Percentiles rank a stretch among this genome's conserved stretches.
Evolutionary conservation across 2,329 filamentous ascomycete genomes (phyloP).

Genomic region (Aspergillus alliaceus): DNA sequence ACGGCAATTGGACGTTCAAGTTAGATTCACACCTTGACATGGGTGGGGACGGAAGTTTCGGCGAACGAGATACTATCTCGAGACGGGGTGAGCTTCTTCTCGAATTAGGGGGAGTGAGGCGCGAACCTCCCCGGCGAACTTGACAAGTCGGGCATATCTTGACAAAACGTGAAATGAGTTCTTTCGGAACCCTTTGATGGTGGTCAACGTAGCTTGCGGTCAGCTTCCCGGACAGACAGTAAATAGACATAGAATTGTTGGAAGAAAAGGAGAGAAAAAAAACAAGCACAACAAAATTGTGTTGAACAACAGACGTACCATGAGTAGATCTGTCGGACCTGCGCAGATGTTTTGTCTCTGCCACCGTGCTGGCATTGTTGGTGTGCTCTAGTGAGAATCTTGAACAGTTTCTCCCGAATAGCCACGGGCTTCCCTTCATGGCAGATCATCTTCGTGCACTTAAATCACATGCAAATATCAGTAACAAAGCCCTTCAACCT

Average conservation of each 20-base stretch:
- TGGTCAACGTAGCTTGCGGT: neutral
- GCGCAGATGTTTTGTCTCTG: slow-evolving; percentile 54
- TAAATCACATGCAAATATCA: slow-evolving; percentile 4
- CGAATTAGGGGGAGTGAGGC: slow-evolving; percentile 42
- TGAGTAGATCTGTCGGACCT: slow-evolving; percentile 51
- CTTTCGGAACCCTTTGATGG: slow-evolving; percentile 49
- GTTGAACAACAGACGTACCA: slow-evolving; percentile 37
- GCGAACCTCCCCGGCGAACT: slow-evolving; percentile 45
- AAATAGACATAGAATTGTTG: neutral
- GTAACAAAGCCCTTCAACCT: neutral
- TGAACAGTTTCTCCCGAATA: slow-evolving; percentile 53
- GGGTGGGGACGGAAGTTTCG: slow-evolving; percentile 39
- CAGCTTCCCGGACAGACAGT: neutral
- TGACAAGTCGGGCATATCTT: slow-evolving; percentile 53
- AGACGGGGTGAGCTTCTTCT: slow-evolving; percentile 39
- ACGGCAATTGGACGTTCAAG: slow-evolving; percentile 25
- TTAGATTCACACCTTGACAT: slow-evolving; percentile 37
- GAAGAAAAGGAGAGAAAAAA: too few species aligned
- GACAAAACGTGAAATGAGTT: slow-evolving; percentile 53
- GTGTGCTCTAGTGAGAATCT: slow-evolving; percentile 52
- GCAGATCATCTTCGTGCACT: slow-evolving; percentile 47
- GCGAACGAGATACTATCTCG: slow-evolving; percentile 33
- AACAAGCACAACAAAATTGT: neutral
- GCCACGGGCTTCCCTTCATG: slow-evolving; percentile 55
- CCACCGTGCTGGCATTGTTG: slow-evolving; percentile 53